A percentile compares a stretch with the other conserved stretches of the same genome.
These are phyloP conservation scores for Apiotrichum veenhuisii DNA, from an alignment of 1,284 basidiomycete genomes.

Conservation along the genomic window DNA sequence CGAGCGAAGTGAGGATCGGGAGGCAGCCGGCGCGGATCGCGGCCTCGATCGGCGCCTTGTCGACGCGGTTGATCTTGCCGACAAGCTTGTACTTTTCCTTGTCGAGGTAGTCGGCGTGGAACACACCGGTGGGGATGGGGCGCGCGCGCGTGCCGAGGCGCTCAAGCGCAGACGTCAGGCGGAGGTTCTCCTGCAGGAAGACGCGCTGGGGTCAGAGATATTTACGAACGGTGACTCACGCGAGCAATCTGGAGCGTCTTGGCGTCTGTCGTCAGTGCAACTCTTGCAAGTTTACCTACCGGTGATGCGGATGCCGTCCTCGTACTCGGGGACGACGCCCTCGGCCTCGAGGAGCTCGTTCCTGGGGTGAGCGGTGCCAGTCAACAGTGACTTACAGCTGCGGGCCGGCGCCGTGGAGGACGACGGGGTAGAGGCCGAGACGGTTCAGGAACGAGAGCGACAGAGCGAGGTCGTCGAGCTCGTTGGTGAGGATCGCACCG, in stretches of 20 bases:
- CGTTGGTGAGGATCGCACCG: conserved; percentile 78
- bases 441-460: conserved; percentile 90
- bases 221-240: background rate
- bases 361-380: conserved; percentile 16
- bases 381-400: conserved; percentile 56
- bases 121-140: conserved; percentile 92
- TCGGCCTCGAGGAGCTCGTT: conserved; percentile 87
- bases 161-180: conserved; percentile 84
- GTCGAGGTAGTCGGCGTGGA: conserved; percentile 91
- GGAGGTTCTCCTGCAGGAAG: conserved; percentile 91
- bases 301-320: conserved; percentile 91
- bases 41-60: conserved; percentile 91
- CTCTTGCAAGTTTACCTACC: conserved; percentile 53
- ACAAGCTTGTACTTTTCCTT: conserved; percentile 91
- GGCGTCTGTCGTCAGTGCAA: conserved; percentile 58
- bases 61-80: conserved; percentile 84
- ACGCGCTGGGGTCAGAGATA: conserved; percentile 55
- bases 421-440: conserved; percentile 88
- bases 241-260: conserved; percentile 89
- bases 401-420: conserved; percentile 91
- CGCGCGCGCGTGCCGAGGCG: conserved; percentile 88
- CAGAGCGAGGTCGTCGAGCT: conserved; percentile 84
- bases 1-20: conserved; percentile 86
- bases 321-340: conserved; percentile 89
- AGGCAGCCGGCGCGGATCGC: conserved; percentile 89